Conservation (phyloP, 495 filamentous ascomycete species). For the Astrothelium macrocarpum region DNA sequence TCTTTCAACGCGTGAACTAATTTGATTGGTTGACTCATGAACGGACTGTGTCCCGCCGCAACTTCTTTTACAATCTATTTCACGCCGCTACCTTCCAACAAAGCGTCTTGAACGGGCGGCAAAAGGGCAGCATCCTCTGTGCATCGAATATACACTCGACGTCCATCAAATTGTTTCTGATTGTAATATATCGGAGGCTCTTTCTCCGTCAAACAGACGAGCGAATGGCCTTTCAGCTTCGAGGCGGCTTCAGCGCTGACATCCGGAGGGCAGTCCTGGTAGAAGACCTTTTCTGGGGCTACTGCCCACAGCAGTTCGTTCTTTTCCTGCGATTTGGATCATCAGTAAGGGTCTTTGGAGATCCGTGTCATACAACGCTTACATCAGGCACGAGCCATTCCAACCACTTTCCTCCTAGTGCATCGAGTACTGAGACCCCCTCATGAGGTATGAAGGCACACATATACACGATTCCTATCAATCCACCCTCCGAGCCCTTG, state of each 20-base stretch:
- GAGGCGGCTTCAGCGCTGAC: slow-evolving; percentile 8
- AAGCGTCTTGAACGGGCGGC: slow-evolving; percentile 11
- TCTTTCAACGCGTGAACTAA: slow-evolving; percentile 1
- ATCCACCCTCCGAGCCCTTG: neutral
- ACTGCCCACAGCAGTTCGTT: slow-evolving; percentile 11
- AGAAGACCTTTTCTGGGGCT: slow-evolving; percentile 13
- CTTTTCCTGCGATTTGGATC: neutral
- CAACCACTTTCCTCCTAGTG: slow-evolving; percentile 1
- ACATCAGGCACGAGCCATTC: slow-evolving; percentile 1
- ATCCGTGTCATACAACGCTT: neutral
- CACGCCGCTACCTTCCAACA: slow-evolving; percentile 16
- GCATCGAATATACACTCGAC: slow-evolving; percentile 14
- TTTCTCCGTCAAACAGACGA: slow-evolving; percentile 10
- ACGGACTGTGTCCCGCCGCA: slow-evolving; percentile 16
- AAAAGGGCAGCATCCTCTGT: slow-evolving; percentile 12
- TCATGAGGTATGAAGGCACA: slow-evolving; percentile 4
- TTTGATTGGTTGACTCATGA: slow-evolving; percentile 15
- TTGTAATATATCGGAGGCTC: slow-evolving; percentile 11
- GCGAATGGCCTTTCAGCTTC: slow-evolving; percentile 15
- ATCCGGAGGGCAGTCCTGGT: slow-evolving; percentile 13
- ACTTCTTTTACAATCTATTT: slow-evolving; percentile 13
- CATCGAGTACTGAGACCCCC: neutral
- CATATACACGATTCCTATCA: slow-evolving; percentile 1
- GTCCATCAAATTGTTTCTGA: slow-evolving; percentile 13
- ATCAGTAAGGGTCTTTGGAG: neutral